phyloP scores from a whole-genome alignment of 495 filamentous ascomycete genomes.

The Podospora pseudopauciseta region DNA sequence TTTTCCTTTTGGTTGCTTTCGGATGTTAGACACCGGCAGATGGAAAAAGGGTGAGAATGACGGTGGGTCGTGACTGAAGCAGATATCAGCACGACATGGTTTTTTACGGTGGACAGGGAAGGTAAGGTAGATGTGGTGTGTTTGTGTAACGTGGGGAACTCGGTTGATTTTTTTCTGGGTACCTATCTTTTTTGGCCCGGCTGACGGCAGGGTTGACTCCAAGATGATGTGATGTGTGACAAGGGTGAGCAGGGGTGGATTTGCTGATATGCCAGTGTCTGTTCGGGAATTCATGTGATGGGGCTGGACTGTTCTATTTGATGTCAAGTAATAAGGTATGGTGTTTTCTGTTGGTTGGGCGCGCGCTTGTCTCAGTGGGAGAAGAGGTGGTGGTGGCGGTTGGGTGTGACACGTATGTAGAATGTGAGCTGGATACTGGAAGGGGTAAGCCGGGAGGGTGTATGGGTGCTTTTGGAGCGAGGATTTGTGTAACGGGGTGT shows the following conservation, averaged over 20 bases:
- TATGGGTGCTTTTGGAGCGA: neutral
- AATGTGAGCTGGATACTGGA: neutral
- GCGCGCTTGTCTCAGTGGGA: neutral
- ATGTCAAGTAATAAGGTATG: neutral
- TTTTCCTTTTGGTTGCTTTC: neutral
- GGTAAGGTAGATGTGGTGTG: neutral
- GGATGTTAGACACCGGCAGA: neutral
- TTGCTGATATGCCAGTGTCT: neutral
- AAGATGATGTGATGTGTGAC: neutral
- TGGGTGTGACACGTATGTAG: neutral
- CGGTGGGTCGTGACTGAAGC: neutral
- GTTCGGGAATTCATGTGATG: neutral
- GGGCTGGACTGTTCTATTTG: neutral
- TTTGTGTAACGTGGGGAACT: neutral
- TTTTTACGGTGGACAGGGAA: neutral
- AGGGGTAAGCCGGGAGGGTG: neutral
- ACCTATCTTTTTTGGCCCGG: no score
- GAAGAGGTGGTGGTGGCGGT: neutral
- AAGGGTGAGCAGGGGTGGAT: neutral
- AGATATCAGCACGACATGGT: neutral
- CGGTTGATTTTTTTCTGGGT: no score
- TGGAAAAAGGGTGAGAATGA: neutral
- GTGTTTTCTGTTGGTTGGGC: neutral
- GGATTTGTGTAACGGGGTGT: neutral
- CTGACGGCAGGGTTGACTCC: neutral